Percentiles rank a stretch among this genome's conserved stretches.
These are phyloP conservation scores for Plasmodium knowlesi DNA, from an alignment of 169 alveolate genomes.

Conservation along the genomic window DNA sequence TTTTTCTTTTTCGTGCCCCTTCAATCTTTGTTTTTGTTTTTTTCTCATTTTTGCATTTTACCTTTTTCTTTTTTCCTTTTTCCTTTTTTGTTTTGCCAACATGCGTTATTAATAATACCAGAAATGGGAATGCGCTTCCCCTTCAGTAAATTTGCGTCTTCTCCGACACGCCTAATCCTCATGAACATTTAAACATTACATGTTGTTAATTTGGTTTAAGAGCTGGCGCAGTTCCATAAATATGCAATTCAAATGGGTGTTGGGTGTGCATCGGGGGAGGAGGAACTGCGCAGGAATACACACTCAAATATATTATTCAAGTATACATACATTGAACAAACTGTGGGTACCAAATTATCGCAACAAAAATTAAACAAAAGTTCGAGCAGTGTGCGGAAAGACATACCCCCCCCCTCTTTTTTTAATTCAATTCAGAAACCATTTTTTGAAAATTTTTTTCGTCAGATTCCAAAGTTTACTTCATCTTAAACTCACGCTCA, in stretches of 20 bases:
- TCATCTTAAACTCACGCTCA: conserved; percentile 70
- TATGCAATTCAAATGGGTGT: neutral
- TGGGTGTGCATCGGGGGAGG: neutral
- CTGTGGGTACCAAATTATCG: neutral
- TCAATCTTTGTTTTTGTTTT: neutral
- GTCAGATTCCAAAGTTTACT: conserved; percentile 39
- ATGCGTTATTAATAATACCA: neutral
- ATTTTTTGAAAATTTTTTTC: conserved; percentile 1
- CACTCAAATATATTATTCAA: neutral
- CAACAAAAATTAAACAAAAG: neutral
- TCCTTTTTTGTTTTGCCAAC: neutral
- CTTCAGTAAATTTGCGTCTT: neutral
- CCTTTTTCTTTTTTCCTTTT: neutral
- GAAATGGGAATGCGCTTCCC: neutral
- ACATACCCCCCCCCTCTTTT: neutral
- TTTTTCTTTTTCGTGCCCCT: neutral
- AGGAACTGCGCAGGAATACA: neutral
- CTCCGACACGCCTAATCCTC: neutral
- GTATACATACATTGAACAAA: neutral
- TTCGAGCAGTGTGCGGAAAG: neutral
- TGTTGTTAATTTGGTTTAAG: neutral
- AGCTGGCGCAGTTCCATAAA: neutral
- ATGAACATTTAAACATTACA: neutral
- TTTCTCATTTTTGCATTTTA: neutral
- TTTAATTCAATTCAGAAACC: neutral